Evolutionary conservation across 2,329 filamentous ascomycete genomes (phyloP).

Genomic region (Penicillium sp.): DNA sequence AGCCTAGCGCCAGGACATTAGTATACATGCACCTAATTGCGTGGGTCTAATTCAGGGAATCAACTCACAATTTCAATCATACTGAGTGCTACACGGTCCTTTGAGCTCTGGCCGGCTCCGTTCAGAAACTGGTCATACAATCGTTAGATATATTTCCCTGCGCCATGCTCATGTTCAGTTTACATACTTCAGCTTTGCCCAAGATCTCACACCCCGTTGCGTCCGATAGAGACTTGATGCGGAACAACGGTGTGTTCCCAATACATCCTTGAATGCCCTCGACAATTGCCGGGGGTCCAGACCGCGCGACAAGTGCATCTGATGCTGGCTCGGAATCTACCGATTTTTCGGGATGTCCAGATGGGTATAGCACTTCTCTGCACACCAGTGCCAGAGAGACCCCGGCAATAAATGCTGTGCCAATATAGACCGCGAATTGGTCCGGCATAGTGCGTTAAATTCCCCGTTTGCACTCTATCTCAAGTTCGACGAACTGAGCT

Average conservation of each 20-base stretch:
- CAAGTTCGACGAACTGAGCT: slow-evolving; percentile 18
- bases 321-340: slow-evolving; percentile 13
- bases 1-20: slow-evolving; percentile 57
- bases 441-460: slow-evolving; percentile 40
- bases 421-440: slow-evolving; percentile 60
- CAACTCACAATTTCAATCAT: slow-evolving; percentile 73
- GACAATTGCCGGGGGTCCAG: slow-evolving; percentile 59
- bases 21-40: slow-evolving; percentile 13
- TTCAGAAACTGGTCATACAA: slow-evolving; percentile 73
- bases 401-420: slow-evolving; percentile 77
- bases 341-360: slow-evolving; percentile 45
- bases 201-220: slow-evolving; percentile 89
- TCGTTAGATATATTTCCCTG: slow-evolving; percentile 11
- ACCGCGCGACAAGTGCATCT: slow-evolving; percentile 32
- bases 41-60: background rate
- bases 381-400: slow-evolving; percentile 76
- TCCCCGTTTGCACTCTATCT: slow-evolving; percentile 20
- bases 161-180: background rate
- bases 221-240: slow-evolving; percentile 82
- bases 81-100: slow-evolving; percentile 89
- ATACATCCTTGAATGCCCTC: slow-evolving; percentile 90
- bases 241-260: slow-evolving; percentile 88
- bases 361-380: slow-evolving; percentile 79
- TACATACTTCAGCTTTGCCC: slow-evolving; percentile 79
- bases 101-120: slow-evolving; percentile 89